phyloP scores from a whole-genome alignment of 176 grass and related monocot species.

The Eragrostis nindensis region DNA sequence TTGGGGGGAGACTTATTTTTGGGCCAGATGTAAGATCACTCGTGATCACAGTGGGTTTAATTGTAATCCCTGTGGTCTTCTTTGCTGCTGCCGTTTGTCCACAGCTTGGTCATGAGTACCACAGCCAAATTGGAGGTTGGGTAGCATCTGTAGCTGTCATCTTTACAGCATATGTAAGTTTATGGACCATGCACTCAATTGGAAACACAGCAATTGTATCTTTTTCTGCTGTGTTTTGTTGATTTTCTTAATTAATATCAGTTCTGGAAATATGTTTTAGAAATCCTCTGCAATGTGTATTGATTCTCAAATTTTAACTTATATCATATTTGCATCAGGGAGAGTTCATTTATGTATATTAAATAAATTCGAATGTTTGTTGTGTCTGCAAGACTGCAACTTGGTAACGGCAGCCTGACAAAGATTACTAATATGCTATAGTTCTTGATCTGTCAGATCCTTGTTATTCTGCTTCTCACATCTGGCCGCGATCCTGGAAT shows the following conservation, averaged over 20 bases:
- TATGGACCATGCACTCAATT: conserved; percentile 21
- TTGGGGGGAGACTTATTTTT: conserved; percentile 82
- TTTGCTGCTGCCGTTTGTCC: conserved; percentile 61
- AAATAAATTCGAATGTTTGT: not conserved
- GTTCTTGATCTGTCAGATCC: conserved; percentile 50
- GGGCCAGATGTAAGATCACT: conserved; percentile 78
- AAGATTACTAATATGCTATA: conserved; percentile 11
- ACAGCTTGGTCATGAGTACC: conserved; percentile 56
- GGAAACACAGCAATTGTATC: not conserved
- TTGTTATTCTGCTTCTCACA: conserved; percentile 67
- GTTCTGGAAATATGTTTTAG: not conserved
- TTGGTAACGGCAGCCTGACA: conserved; percentile 18
- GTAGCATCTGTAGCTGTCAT: conserved; percentile 52
- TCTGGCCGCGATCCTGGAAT: conserved; percentile 79
- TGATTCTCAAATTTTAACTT: conserved; percentile 14
- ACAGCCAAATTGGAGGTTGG: conserved; percentile 53
- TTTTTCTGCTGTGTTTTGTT: not conserved
- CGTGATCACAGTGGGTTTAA: conserved; percentile 64
- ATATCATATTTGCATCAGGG: not conserved
- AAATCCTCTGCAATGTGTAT: not conserved
- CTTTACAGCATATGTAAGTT: conserved; percentile 73
- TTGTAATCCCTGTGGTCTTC: conserved; percentile 60
- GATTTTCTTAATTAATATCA: not conserved
- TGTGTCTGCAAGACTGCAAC: not conserved
- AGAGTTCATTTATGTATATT: conserved; percentile 13